These are phyloP conservation scores for Termitomyces sp. DNA, from an alignment of 768 basidiomycete species.

Conservation along the genomic window DNA sequence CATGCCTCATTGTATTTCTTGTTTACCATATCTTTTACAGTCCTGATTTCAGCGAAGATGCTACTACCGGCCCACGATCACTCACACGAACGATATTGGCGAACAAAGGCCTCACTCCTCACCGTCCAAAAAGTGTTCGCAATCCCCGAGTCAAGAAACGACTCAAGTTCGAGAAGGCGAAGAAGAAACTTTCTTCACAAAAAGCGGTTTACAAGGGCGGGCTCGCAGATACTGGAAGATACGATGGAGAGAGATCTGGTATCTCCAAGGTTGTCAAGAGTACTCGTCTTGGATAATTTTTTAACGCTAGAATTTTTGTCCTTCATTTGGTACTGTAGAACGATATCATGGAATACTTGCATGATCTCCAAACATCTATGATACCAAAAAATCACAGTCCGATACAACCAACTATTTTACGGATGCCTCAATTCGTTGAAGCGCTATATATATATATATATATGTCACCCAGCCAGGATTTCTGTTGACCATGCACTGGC, in stretches of 20 bases:
- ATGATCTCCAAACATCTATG: no score
- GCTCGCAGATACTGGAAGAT: conserved; percentile 57
- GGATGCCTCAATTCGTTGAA: no score
- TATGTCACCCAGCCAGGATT: no score
- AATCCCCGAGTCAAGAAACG: conserved; percentile 99
- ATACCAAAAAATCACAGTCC: no score
- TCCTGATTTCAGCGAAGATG: conserved; percentile 26
- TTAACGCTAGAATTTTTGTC: conserved; percentile 2
- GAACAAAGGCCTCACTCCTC: conserved; percentile 93
- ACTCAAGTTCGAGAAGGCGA: conserved; percentile 88
- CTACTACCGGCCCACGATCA: conserved; percentile 68
- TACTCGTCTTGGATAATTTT: conserved; percentile 53
- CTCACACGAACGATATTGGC: conserved; percentile 88
- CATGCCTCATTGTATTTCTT: not conserved
- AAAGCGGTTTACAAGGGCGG: conserved; percentile 94
- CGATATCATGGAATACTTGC: not conserved
- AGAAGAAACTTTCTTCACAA: conserved; percentile 86
- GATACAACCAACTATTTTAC: no score
- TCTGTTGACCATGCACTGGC: no score
- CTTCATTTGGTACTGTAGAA: not conserved
- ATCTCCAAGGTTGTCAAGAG: conserved; percentile 90
- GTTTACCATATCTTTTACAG: conserved; percentile 13
- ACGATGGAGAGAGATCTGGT: conserved; percentile 91
- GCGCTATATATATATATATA: no score
- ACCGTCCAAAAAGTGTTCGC: conserved; percentile 81